phyloP scores from a whole-genome alignment of 1,284 basidiomycete species.

The Malassezia cuniculi region DNA sequence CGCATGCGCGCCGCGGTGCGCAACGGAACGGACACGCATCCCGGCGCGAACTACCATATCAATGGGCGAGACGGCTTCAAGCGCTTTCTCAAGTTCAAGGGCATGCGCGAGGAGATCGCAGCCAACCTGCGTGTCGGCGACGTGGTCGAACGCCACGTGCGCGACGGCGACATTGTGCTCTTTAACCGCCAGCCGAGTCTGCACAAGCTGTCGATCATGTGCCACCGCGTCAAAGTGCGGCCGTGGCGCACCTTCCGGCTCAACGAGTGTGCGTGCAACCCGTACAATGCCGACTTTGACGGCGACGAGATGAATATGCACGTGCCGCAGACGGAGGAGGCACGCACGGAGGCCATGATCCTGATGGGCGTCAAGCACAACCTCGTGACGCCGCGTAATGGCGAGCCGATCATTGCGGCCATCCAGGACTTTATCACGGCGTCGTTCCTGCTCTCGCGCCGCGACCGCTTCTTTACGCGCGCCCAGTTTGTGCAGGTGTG shows the following conservation, averaged over 20 bases:
- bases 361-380: conserved; percentile 98
- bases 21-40: conserved; percentile 82
- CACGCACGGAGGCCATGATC: conserved; percentile 88
- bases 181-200: conserved; percentile 99
- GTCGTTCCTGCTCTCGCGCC: conserved; percentile 81
- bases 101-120: conserved; percentile 48
- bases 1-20: conserved; percentile 63
- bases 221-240: conserved; percentile 84
- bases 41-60: conserved; percentile 74
- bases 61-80: conserved; percentile 68
- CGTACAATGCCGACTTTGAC: conserved; percentile 99
- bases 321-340: conserved; percentile 97
- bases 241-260: conserved; percentile 95
- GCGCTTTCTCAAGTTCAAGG: conserved; percentile 47
- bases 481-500: conserved; percentile 92
- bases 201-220: conserved; percentile 74
- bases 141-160: conserved; percentile 81
- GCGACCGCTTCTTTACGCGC: conserved; percentile 85
- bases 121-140: conserved; percentile 70
- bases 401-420: conserved; percentile 42
- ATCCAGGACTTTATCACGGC: conserved; percentile 48
- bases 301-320: conserved; percentile 99
- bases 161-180: conserved; percentile 90
- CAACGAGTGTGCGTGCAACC: conserved; percentile 98
- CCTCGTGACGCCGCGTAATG: conserved; percentile 57